phyloP scores from a whole-genome alignment of 2,329 filamentous ascomycete genomes.

The Venturia effusa region DNA sequence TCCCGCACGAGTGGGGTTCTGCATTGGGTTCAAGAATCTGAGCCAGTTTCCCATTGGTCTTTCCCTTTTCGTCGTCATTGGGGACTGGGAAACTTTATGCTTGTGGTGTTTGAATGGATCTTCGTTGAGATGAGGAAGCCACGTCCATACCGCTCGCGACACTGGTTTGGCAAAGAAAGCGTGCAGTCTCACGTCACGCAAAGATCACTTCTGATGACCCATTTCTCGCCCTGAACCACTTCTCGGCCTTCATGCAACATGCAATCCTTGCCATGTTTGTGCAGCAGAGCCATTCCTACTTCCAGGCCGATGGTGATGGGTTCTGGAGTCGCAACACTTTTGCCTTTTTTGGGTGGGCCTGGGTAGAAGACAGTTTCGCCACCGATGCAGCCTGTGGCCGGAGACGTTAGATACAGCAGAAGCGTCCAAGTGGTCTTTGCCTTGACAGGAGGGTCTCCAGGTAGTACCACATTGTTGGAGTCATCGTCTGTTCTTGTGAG shows the following conservation, averaged over 20 bases:
- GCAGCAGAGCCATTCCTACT: conserved; percentile 75
- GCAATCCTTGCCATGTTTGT: conserved; percentile 83
- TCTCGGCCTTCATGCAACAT: conserved; percentile 80
- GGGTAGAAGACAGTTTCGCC: conserved; percentile 92
- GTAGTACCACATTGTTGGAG: conserved; percentile 59
- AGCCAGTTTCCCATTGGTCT: too few species aligned
- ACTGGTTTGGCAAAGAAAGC: too few species aligned
- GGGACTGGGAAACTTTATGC: too few species aligned
- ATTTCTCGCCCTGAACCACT: conserved; percentile 74
- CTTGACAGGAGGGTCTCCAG: conserved; percentile 29
- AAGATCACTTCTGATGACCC: conserved; percentile 79
- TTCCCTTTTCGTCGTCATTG: too few species aligned
- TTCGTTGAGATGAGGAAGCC: too few species aligned
- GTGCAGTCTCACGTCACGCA: conserved; percentile 48
- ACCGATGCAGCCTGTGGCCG: conserved; percentile 62
- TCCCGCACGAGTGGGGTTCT: too few species aligned
- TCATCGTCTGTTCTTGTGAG: conserved; percentile 61
- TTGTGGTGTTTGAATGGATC: too few species aligned
- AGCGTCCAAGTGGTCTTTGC: conserved; percentile 84
- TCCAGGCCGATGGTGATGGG: conserved; percentile 65
- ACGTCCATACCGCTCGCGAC: too few species aligned
- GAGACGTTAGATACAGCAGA: conserved; percentile 73
- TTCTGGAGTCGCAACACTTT: conserved; percentile 34
- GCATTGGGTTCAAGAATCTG: too few species aligned
- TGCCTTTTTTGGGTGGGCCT: conserved; percentile 33